phyloP scores from a whole-genome alignment of 495 filamentous ascomycete genomes.

The Aspergillus nidulans region DNA sequence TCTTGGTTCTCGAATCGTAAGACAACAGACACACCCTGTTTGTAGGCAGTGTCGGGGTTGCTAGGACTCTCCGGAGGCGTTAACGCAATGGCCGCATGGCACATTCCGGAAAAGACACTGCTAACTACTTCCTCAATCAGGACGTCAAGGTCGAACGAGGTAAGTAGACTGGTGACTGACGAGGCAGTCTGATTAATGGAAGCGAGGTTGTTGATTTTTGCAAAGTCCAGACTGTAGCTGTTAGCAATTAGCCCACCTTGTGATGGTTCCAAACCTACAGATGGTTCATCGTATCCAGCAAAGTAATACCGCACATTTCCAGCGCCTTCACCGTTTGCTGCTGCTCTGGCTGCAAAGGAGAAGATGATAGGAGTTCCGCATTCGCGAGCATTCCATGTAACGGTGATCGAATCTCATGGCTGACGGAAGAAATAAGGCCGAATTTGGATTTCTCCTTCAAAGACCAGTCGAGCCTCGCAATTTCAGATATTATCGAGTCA shows the following conservation, averaged over 20 bases:
- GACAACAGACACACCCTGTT: conserved; percentile 40
- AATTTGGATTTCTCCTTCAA: conserved; percentile 55
- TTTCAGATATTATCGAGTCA: conserved; percentile 58
- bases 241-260: background rate
- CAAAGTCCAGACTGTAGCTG: conserved; percentile 43
- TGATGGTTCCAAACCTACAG: conserved; percentile 24
- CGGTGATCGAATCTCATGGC: conserved; percentile 69
- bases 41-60: background rate
- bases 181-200: conserved; percentile 14
- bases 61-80: background rate
- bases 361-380: conserved; percentile 59
- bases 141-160: conserved; percentile 17
- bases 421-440: conserved; percentile 67
- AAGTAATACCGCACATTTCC: conserved; percentile 57
- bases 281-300: conserved; percentile 66
- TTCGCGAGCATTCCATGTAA: conserved; percentile 65
- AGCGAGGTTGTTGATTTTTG: conserved; percentile 48
- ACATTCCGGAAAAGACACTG: conserved; percentile 20
- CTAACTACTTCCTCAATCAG: conserved; percentile 21
- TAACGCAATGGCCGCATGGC: conserved; percentile 5
- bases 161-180: conserved; percentile 1
- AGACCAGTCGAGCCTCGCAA: conserved; percentile 48
- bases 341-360: conserved; percentile 46
- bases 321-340: conserved; percentile 56
- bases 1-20: conserved; percentile 51